phyloP scores from a whole-genome alignment of 371 early-diverging fungal species.

The Rhizomucor miehei region DNA sequence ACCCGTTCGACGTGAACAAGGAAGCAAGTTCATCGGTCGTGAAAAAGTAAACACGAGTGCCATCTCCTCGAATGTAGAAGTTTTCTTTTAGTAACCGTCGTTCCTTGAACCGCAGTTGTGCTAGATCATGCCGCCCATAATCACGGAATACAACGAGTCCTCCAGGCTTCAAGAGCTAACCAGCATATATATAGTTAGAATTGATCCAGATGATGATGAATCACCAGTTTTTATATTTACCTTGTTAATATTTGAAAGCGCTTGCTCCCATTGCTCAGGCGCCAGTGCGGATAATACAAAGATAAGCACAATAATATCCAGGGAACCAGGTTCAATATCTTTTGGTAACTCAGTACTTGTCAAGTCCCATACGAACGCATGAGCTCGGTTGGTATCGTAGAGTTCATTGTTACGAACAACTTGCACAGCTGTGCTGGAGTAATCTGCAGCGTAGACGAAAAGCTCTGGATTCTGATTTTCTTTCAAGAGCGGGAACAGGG shows the following conservation, averaged over 20 bases:
- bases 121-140: conserved; percentile 85
- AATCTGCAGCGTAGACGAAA: conserved; percentile 80
- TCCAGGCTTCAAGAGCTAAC: conserved; percentile 65
- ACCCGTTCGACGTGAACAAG: conserved; percentile 42
- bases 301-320: conserved; percentile 78
- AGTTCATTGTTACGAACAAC: conserved; percentile 61
- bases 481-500: conserved; percentile 86
- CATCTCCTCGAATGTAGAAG: conserved; percentile 89
- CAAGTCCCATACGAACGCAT: conserved; percentile 84
- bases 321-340: conserved; percentile 56
- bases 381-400: conserved; percentile 59
- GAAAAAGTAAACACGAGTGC: conserved; percentile 70
- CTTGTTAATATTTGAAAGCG: conserved; percentile 63
- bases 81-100: conserved; percentile 58
- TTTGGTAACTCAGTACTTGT: conserved; percentile 61
- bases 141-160: conserved; percentile 84
- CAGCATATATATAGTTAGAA: too few species aligned
- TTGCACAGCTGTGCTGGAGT: conserved; percentile 74
- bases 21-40: conserved; percentile 52
- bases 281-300: conserved; percentile 85
- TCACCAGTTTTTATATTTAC: too few species aligned
- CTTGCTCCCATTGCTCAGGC: conserved; percentile 74
- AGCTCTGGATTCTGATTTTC: conserved; percentile 61
- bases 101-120: conserved; percentile 82
- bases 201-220: too few species aligned